These are phyloP conservation scores for Penicillium fimorum DNA, from an alignment of 495 filamentous ascomycete genomes.

Conservation along the genomic window DNA sequence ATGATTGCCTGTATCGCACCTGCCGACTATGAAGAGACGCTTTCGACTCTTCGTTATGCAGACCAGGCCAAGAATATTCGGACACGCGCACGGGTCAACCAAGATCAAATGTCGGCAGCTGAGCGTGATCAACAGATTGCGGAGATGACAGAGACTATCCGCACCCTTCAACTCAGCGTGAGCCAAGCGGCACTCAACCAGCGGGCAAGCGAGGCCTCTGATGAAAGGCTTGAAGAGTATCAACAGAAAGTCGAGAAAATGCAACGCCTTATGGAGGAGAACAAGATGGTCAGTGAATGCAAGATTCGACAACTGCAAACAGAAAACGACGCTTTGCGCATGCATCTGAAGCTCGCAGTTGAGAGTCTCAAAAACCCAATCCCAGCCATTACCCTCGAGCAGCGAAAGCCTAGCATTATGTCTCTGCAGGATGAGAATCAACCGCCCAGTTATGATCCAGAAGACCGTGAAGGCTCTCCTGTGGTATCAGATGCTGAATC, in stretches of 20 bases:
- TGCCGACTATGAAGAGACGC: slow-evolving; percentile 93
- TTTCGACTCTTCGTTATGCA: slow-evolving; percentile 93
- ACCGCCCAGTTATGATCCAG: slow-evolving; percentile 31
- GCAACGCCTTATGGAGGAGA: slow-evolving; percentile 94
- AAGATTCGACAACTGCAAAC: slow-evolving; percentile 84
- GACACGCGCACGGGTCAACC: slow-evolving; percentile 93
- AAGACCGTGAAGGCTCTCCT: slow-evolving; percentile 42
- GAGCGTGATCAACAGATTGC: slow-evolving; percentile 91
- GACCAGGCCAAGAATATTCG: slow-evolving; percentile 98
- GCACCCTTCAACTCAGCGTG: slow-evolving; percentile 73
- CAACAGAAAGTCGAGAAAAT: slow-evolving; percentile 79
- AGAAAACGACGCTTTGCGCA: slow-evolving; percentile 83
- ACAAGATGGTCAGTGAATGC: slow-evolving; percentile 77
- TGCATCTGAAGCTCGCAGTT: slow-evolving; percentile 81
- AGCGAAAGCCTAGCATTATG: slow-evolving; percentile 34
- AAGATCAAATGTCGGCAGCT: slow-evolving; percentile 81
- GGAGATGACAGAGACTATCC: slow-evolving; percentile 92
- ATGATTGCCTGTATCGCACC: slow-evolving; percentile 99
- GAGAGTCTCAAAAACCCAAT: slow-evolving; percentile 91
- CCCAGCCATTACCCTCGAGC: slow-evolving; percentile 38
- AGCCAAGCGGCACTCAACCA: slow-evolving; percentile 48
- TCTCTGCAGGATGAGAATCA: slow-evolving; percentile 44
- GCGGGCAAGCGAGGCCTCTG: slow-evolving; percentile 53
- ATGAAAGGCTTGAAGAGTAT: slow-evolving; percentile 85
- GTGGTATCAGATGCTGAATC: slow-evolving; percentile 27